Evolutionary conservation across 1,139 yeast species (phyloP), one percentile per base, ranked within the genome.

Genomic region (Yamadazyma buinensis): DNA sequence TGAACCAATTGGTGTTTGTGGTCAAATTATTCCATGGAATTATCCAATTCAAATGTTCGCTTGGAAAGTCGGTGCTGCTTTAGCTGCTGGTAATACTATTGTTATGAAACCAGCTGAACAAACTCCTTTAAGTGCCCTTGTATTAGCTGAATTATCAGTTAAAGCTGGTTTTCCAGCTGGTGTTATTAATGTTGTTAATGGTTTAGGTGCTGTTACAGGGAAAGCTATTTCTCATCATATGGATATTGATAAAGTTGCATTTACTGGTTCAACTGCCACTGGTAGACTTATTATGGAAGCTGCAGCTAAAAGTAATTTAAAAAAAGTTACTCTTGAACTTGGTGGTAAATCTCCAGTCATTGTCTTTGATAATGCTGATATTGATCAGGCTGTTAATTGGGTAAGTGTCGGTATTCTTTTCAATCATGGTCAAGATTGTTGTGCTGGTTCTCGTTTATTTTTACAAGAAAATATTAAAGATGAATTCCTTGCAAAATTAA

Each of bases 321-420:
- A 84, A 59, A 85, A 86, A 7, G 80, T 84, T 24, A 77, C 92
- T 12, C 62, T 88, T 49, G 97, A 88, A 63, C 81, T 94, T 52
- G 97, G 97, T 44, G 97, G 97, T 39, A 88, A 88, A 55, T 80
- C 92, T 15, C 88, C 87, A 47, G 75, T 77, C 57, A 73, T 76
- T 54, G 78, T 72, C 37, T 82, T 80, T 64, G 81, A 62, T 32
- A 96, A 75, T 55, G 84, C 87, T 15, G 88, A 87, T 53, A 59
- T 87, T 30, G 83, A 79, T 0, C 79, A 80, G 52, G 90, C 95
- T 29, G 88, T 83, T 23, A 84, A 83, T 54, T 84, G 94, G 82
- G 80, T 88, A 29, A 86, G 90, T 20, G 66, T 76, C 46, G 97
- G 96, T 47, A 77, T 87, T 42, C 80, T 85, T 72, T 74, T 71